Evolutionary conservation across 1,139 yeast species (phyloP).

Genomic region (Blastobotrys malaysiensis): DNA sequence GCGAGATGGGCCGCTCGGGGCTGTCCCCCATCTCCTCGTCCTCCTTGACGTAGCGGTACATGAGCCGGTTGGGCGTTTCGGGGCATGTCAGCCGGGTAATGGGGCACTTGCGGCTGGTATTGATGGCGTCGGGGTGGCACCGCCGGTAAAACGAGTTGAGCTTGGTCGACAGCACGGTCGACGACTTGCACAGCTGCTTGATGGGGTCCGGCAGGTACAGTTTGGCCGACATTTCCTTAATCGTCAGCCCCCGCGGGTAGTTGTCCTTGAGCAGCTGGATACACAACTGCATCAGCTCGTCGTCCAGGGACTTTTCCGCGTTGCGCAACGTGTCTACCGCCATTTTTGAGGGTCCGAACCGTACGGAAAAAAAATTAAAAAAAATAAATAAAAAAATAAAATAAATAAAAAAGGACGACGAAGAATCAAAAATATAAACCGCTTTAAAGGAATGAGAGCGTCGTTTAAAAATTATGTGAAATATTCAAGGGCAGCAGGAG

Average conservation of each 20-base stretch:
- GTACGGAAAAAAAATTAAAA: neutral
- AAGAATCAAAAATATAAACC: constrained; percentile 6
- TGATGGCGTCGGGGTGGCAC: constrained; percentile 24
- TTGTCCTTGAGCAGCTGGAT: constrained; percentile 21
- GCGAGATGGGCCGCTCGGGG: constrained; percentile 14
- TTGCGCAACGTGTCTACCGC: neutral
- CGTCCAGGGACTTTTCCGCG: constrained; percentile 17
- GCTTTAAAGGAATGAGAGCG: constrained; percentile 5
- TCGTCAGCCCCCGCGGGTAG: constrained; percentile 29
- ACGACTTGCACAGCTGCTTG: constrained; percentile 24
- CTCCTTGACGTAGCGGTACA: constrained; percentile 23
- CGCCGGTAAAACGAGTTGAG: constrained; percentile 31
- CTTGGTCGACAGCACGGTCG: constrained; percentile 32
- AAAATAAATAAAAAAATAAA: neutral
- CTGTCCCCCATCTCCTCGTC: constrained; percentile 6
- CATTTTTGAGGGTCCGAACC: neutral
- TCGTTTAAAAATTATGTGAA: neutral
- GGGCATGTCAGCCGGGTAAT: constrained; percentile 24
- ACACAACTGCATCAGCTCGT: constrained; percentile 23
- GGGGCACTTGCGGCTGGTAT: constrained; percentile 22
- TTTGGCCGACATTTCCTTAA: constrained; percentile 28
- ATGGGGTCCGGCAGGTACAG: constrained; percentile 18
- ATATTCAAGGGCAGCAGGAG: neutral
- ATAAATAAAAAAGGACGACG: neutral
- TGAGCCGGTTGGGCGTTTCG: constrained; percentile 28